These are phyloP conservation scores for Buddleja alternifolia DNA, from an alignment of 257 asterid genomes.

Conservation along the genomic window DNA sequence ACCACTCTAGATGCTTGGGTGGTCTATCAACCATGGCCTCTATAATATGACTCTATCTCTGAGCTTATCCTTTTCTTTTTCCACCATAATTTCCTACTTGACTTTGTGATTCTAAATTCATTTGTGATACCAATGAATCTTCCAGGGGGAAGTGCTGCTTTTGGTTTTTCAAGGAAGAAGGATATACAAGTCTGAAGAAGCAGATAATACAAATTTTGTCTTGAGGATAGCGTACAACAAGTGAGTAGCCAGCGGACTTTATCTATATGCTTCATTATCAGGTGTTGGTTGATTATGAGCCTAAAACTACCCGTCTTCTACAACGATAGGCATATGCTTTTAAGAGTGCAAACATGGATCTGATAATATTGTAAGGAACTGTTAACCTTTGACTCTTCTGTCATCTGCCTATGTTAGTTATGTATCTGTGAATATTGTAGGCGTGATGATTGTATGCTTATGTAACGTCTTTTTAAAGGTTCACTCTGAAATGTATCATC, in stretches of 20 bases:
- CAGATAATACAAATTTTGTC: conserved; percentile 30
- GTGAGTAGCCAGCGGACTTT: conserved; percentile 22
- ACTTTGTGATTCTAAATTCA: conserved; percentile 1
- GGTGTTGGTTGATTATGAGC: conserved; percentile 23
- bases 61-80: not conserved
- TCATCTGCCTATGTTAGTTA: conserved; percentile 29
- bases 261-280: conserved; percentile 16
- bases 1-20: no score
- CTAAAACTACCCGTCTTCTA: not conserved
- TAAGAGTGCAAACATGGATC: conserved; percentile 25
- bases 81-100: not conserved
- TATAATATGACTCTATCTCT: not conserved
- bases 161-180: conserved; percentile 28
- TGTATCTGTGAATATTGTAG: conserved; percentile 50
- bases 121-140: conserved; percentile 1
- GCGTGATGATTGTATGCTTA: conserved; percentile 32
- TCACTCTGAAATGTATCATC: conserved; percentile 26
- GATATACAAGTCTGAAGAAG: conserved; percentile 23
- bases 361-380: conserved; percentile 32
- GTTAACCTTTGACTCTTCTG: conserved; percentile 23
- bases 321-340: conserved; percentile 34
- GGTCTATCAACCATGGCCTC: not conserved
- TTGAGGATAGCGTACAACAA: conserved; percentile 19
- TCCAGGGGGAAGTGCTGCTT: conserved; percentile 30
- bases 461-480: conserved; percentile 29